Evolutionary conservation across 192 early-diverging fungal genomes (phyloP).

Genomic region (Coemansia sp.): DNA sequence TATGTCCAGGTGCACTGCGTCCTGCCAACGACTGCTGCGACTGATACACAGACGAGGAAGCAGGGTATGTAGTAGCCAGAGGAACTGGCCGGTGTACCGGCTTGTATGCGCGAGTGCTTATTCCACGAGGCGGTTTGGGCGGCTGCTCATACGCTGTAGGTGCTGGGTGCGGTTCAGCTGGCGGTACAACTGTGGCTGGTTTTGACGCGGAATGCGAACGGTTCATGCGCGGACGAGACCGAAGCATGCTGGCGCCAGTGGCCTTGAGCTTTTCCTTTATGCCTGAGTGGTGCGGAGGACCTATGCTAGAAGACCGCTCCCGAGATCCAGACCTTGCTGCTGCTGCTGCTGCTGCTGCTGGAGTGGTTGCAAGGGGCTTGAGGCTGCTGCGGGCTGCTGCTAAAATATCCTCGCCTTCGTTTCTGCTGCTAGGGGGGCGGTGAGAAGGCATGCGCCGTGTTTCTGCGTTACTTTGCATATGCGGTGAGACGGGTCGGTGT

Average conservation of each 20-base stretch:
- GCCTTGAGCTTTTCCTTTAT: slow-evolving; percentile 46
- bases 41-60: slow-evolving; percentile 1
- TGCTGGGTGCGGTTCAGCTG: not conserved
- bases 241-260: slow-evolving; percentile 40
- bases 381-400: slow-evolving; percentile 36
- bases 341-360: not conserved
- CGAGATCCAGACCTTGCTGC: not conserved
- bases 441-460: slow-evolving; percentile 3
- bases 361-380: slow-evolving; percentile 12
- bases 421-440: slow-evolving; percentile 3
- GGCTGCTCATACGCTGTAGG: slow-evolving; percentile 1
- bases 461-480: not conserved
- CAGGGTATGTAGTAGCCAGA: slow-evolving; percentile 17
- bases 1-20: slow-evolving; percentile 28
- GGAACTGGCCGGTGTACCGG: slow-evolving; percentile 34
- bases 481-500: slow-evolving; percentile 1
- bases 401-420: slow-evolving; percentile 29
- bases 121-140: slow-evolving; percentile 1
- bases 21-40: slow-evolving; percentile 2
- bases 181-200: slow-evolving; percentile 7
- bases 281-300: slow-evolving; percentile 13
- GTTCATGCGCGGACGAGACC: slow-evolving; percentile 34
- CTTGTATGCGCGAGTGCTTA: slow-evolving; percentile 11
- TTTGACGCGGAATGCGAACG: slow-evolving; percentile 32
- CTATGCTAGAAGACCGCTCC: slow-evolving; percentile 8